Percentiles rank a stretch among this genome's conserved stretches.
Conservation (phyloP, 805 yeast species). For the Pichia thaimueangensis region DNA sequence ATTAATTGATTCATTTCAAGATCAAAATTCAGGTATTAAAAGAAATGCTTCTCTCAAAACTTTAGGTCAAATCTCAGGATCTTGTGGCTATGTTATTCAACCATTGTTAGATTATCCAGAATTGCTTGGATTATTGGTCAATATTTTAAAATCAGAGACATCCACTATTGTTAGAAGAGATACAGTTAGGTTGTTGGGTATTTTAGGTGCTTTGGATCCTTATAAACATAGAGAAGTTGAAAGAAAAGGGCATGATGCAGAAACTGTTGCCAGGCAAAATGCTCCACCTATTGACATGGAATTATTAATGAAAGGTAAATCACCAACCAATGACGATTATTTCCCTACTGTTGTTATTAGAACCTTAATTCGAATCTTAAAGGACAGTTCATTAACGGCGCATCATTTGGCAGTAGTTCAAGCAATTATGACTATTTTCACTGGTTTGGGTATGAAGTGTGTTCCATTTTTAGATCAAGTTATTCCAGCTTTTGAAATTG, state of each 20-base stretch:
- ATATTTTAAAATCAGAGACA: constrained; percentile 74
- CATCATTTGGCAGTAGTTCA: constrained; percentile 94
- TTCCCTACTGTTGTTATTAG: constrained; percentile 92
- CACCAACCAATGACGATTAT: constrained; percentile 88
- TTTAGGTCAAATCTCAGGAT: constrained; percentile 80
- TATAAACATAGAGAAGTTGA: constrained; percentile 91
- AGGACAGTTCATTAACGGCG: constrained; percentile 75
- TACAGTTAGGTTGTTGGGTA: constrained; percentile 84
- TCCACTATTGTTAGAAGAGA: constrained; percentile 74
- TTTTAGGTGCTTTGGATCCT: constrained; percentile 94
- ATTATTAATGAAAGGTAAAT: constrained; percentile 84
- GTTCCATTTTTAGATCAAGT: constrained; percentile 84
- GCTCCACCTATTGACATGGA: constrained; percentile 90
- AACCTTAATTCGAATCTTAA: constrained; percentile 73
- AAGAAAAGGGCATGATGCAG: constrained; percentile 36
- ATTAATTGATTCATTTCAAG: constrained; percentile 80
- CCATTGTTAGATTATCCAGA: constrained; percentile 92
- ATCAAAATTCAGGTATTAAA: constrained; percentile 81
- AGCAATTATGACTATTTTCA: constrained; percentile 86
- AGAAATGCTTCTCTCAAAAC: constrained; percentile 86
- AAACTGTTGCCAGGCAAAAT: constrained; percentile 58
- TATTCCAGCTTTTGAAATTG: constrained; percentile 79
- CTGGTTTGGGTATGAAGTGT: constrained; percentile 80
- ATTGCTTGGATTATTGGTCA: constrained; percentile 71
- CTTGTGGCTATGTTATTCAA: constrained; percentile 92